phyloP scores from a whole-genome alignment of 139 green algal species.

The Pedinophyceae sp. region DNA sequence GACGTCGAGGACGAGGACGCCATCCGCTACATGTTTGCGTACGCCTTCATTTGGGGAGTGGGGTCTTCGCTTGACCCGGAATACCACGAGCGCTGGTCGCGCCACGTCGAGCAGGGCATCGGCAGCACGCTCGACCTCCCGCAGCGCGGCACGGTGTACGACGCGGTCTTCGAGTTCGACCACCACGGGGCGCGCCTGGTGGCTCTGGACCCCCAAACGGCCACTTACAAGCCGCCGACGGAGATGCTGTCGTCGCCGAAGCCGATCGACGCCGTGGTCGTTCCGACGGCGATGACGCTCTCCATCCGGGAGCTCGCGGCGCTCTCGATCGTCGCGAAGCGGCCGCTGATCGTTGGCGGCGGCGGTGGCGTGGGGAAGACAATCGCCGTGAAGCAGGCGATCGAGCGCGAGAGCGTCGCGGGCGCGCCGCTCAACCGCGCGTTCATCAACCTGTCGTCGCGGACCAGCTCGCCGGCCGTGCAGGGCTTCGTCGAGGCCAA shows the following conservation, averaged over 20 bases:
- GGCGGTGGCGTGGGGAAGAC: no score
- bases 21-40: neutral
- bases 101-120: constrained; percentile 26
- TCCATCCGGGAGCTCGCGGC: neutral
- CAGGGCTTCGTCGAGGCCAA: constrained; percentile 21
- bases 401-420: constrained; percentile 9
- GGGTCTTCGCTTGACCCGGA: no score
- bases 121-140: constrained; percentile 24
- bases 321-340: neutral
- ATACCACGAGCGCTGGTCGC: constrained; percentile 11
- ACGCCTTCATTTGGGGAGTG: constrained; percentile 1
- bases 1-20: neutral
- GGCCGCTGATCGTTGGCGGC: constrained; percentile 16
- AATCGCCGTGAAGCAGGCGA: no score
- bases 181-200: no score
- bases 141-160: constrained; percentile 9
- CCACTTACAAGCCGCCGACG: no score
- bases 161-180: constrained; percentile 12
- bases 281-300: constrained; percentile 18
- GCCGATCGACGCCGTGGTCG: no score
- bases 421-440: constrained; percentile 8
- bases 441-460: constrained; percentile 7
- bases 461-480: constrained; percentile 15
- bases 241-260: no score
- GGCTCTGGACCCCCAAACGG: no score